Base-by-base conservation (phyloP, 441 rosid species). In the California macrophylla region DNA sequence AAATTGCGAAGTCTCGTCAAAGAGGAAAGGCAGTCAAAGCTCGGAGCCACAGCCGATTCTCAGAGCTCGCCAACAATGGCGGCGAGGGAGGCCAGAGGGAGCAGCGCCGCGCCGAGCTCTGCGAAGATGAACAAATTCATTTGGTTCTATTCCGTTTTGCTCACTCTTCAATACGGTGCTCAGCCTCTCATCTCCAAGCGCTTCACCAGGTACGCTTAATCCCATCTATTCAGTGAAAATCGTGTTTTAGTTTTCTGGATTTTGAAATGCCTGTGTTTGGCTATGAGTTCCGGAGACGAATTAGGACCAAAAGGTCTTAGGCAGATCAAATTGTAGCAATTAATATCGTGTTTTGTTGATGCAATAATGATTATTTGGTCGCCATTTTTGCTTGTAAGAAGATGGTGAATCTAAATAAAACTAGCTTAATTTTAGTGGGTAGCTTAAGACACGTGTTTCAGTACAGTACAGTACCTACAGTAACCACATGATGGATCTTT, bases 121-220 rank as follows among this genome's bases (percentile, higher is more conserved):
- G 74, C 47, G 32, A 80, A 69, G 15, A 83, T 72, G 86, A 83
- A 36, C 2, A 40, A 79, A 6, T 75, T 71, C 77, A 85, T 94
- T 62, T 81, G 82, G 85, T 60, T 92, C 38, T 92, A 81, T 82
- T 94, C 96, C 68, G 61, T 86, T 32, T 70, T 92, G 62, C 97
- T 94, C 36, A 72, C 92, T 72, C 72, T 94, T 78, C 99, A 94
- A 79, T 94, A 94, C 76, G 98, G 97, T 32, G 89, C 87, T 32
- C 99, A 94, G 77, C 99, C 99, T 81, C 82, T 94, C 68, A 85
- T 94, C 82, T 89, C 99, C 84, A 94, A 90, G 76, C 85, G 96
- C 76, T 94, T 84, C 82, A 84, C 79, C 71, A 81, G 97, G 98
- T 92, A 70, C 71, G 6, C 66, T 60, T 2, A 6, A 38, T 20